Base-by-base conservation (phyloP, 2,329 filamentous ascomycete genomes). In the Periconia sp. region DNA sequence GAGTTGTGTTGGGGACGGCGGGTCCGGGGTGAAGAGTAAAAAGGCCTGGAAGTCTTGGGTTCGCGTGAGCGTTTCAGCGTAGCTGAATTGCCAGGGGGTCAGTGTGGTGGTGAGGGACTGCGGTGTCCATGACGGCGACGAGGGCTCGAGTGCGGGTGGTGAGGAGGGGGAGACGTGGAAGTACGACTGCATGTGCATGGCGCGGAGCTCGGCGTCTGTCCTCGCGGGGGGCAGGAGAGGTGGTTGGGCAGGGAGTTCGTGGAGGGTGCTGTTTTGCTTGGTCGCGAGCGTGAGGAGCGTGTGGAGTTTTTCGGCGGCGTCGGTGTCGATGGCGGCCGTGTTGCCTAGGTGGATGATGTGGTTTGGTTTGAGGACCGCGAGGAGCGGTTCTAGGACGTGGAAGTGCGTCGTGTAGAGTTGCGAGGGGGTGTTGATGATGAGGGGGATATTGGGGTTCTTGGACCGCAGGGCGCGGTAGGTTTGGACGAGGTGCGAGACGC, bases 161-260 rank as follows among this genome's bases (percentile, higher is more conserved):
- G 52, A 45, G 46, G 59, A 66, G 40, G 55, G 45, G 17, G 72
- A 64, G 10, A 77, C 59, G 66, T 93, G 90, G 64, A 93, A 91
- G 62, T 92, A 93, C 0, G 89, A 87, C 80, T 91, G 86, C n/a
- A 81, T 84, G 61, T 92, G 88, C 87, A 93, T 91, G 6, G 82
- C 81, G 47, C 88, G 78, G 2, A 90, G 72, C 56, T 92, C 85
- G 0, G 83, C 80, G 0, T 88, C 81, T 10, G 86, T 89, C 37
- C 86, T 78, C 2, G 81, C 76, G 1, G 78, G 53, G 11, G 47
- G 30, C 2, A 47, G 47, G 11, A 50, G 45, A 2, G 56, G 58
- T 18, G 86, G 82, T 1, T 65, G 62, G 1, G 87, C 86, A 6
- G 86, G 82, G 5, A 91, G 74, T 6, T 74, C 76, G 49, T 78